A percentile compares a stretch with the other conserved stretches of the same genome.
phyloP scores from a whole-genome alignment of 768 basidiomycete species.

The Mycena belliarum region DNA sequence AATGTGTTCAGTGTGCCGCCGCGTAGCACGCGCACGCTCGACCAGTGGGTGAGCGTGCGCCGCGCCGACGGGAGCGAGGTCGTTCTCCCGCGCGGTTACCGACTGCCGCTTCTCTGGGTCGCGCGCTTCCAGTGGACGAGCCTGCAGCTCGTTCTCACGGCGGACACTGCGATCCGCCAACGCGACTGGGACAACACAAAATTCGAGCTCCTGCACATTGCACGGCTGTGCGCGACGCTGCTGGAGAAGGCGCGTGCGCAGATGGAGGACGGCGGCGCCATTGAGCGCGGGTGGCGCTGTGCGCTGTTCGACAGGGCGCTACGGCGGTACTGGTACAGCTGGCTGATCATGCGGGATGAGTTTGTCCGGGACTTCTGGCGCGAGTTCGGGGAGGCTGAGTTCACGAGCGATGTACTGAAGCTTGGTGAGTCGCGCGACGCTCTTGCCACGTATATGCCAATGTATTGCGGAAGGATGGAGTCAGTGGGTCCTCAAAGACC shows the following conservation, averaged over 20 bases:
- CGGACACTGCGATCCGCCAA: slow-evolving; percentile 21
- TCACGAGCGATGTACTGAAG: slow-evolving; percentile 37
- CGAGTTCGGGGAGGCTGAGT: slow-evolving; percentile 46
- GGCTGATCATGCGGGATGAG: slow-evolving; percentile 42
- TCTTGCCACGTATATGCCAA: too few relatives aligned
- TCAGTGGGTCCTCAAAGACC: slow-evolving; percentile 38
- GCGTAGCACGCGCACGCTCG: not conserved
- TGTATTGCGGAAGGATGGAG: slow-evolving; percentile 34
- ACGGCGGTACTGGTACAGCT: slow-evolving; percentile 41
- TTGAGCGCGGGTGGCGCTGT: slow-evolving; percentile 33
- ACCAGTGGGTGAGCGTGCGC: not conserved
- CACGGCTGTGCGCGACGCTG: slow-evolving; percentile 36
- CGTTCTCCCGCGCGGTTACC: slow-evolving; percentile 3
- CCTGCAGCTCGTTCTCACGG: not conserved
- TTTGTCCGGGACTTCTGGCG: slow-evolving; percentile 39
- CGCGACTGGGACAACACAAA: slow-evolving; percentile 43
- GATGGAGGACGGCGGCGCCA: not conserved
- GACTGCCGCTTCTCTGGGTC: slow-evolving; percentile 9
- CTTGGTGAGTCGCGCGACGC: slow-evolving; percentile 30
- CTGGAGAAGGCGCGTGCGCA: slow-evolving; percentile 31
- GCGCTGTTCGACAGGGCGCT: slow-evolving; percentile 45
- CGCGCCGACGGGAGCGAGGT: not conserved
- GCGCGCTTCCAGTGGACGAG: not conserved
- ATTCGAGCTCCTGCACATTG: slow-evolving; percentile 45
- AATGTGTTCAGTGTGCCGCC: not conserved